These are phyloP conservation scores for grape (Vitis vinifera) DNA, from an alignment of 164 flowering plant genomes.

Conservation along the genomic window ASM3070453v1 NC_081809.1:1263501-1264000, in stretches of 20 bases:
- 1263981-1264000: not conserved
- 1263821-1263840: conserved; percentile 8
- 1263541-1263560: conserved; percentile 11
- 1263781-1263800: not conserved
- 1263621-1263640: conserved; percentile 3
- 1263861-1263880: conserved; percentile 6
- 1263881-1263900: conserved; percentile 1
- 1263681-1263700: not conserved
- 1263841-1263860: conserved; percentile 4
- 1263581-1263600: conserved; percentile 5
- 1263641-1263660: conserved; percentile 1
- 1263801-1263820: not conserved
- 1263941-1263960: conserved; percentile 11
- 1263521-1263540: not conserved
- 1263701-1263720: not conserved
- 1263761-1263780: conserved; percentile 2
- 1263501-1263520: not conserved
- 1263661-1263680: not conserved
- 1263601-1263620: not conserved
- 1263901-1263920: conserved; percentile 6
- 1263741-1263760: conserved; percentile 7
- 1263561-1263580: conserved; percentile 15
- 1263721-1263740: not conserved
- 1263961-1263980: conserved; percentile 3
- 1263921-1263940: conserved; percentile 5